phyloP scores from a whole-genome alignment of 2,329 filamentous ascomycete species.

The Trichoderma simmonsii region DNA sequence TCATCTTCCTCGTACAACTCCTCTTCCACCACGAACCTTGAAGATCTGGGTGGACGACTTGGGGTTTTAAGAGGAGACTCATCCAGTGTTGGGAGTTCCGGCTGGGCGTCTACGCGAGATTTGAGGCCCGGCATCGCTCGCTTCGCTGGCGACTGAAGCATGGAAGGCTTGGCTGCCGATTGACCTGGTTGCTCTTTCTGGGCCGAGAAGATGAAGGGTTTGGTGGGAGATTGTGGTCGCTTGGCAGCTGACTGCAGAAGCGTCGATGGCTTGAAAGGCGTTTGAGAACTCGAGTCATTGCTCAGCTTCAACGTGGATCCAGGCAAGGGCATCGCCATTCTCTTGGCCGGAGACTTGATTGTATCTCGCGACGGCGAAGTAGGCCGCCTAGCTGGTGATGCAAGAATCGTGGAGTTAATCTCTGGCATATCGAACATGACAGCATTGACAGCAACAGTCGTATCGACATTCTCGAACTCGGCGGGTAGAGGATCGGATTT shows the following conservation, averaged over 20 bases:
- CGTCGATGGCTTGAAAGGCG: conserved; percentile 37
- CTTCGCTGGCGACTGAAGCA: conserved; percentile 54
- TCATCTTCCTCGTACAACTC: conserved; percentile 26
- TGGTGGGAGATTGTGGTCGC: conserved; percentile 45
- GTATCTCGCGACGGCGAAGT: conserved; percentile 54
- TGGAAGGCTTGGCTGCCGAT: conserved; percentile 45
- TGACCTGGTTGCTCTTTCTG: conserved; percentile 30
- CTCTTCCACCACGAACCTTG: conserved; percentile 39
- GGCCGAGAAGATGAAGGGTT: conserved; percentile 33
- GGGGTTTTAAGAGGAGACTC: conserved; percentile 34
- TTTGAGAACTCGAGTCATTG: conserved; percentile 20
- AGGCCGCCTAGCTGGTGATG: conserved; percentile 55
- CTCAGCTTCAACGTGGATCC: conserved; percentile 33
- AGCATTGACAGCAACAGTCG: conserved; percentile 28
- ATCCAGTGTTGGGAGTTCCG: conserved; percentile 23
- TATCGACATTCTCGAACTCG: conserved; percentile 9
- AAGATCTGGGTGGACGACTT: conserved; percentile 30
- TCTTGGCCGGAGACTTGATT: conserved; percentile 55
- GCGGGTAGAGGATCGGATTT: not conserved
- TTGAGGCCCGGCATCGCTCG: conserved; percentile 37
- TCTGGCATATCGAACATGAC: conserved; percentile 34
- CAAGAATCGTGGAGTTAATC: conserved; percentile 39
- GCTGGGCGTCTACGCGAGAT: conserved; percentile 30
- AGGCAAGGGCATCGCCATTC: conserved; percentile 32
- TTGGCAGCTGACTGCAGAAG: conserved; percentile 52